Conservation (phyloP, 1,139 yeast genomes). For the Candida glucosophila region DNA sequence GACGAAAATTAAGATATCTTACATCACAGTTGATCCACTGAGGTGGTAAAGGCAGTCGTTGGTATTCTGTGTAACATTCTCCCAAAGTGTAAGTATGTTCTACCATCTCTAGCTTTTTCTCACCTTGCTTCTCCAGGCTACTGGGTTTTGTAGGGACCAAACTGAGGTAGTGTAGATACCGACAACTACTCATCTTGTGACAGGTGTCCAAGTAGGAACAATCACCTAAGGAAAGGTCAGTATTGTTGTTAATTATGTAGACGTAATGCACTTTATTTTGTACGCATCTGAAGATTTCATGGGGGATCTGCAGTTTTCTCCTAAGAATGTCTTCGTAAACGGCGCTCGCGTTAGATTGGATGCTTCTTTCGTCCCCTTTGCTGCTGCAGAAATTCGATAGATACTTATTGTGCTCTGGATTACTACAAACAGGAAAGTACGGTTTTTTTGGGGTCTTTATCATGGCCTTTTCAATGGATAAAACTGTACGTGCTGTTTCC, state of each 20-base stretch:
- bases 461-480: conserved; percentile 35
- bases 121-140: too few relatives aligned
- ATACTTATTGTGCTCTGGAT: conserved; percentile 32
- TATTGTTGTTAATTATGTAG: conserved; percentile 44
- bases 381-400: conserved; percentile 20
- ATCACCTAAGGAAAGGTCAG: conserved; percentile 75
- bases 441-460: conserved; percentile 28
- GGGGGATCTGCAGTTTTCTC: too few relatives aligned
- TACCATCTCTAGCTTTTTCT: not conserved
- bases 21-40: conserved; percentile 90
- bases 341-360: too few relatives aligned
- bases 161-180: conserved; percentile 74
- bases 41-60: conserved; percentile 35
- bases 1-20: conserved; percentile 54
- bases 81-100: conserved; percentile 39
- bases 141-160: too few relatives aligned
- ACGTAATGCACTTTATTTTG: conserved; percentile 48
- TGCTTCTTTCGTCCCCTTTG: too few relatives aligned
- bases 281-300: conserved; percentile 35
- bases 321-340: too few relatives aligned
- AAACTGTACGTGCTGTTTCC: conserved; percentile 21
- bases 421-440: conserved; percentile 47
- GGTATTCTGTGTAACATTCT: conserved; percentile 37
- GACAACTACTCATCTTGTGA: conserved; percentile 72
- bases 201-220: conserved; percentile 93